A percentile compares a stretch with the other conserved stretches of the same genome.
These are phyloP conservation scores for Claviceps pazoutovae DNA, from an alignment of 2,329 filamentous ascomycete species.

Conservation along the genomic window DNA sequence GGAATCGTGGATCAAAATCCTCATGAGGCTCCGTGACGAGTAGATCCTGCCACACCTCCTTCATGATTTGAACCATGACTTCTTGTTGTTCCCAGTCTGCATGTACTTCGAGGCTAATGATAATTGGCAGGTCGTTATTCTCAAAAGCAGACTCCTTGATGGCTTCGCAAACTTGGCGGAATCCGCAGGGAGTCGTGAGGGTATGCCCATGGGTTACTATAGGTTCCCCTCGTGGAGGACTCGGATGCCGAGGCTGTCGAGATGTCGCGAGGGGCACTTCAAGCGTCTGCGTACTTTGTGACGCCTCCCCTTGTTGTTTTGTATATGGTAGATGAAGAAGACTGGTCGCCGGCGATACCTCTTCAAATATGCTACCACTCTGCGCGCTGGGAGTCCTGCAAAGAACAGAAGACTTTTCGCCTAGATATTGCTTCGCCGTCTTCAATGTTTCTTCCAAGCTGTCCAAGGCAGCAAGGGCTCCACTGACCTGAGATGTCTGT, in stretches of 20 bases:
- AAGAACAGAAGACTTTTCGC: slow-evolving; percentile 17
- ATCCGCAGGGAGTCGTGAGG: slow-evolving; percentile 70
- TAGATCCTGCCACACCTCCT: slow-evolving; percentile 65
- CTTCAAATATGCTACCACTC: slow-evolving; percentile 17
- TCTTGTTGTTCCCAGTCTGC: slow-evolving; percentile 71
- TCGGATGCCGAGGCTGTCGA: slow-evolving; percentile 6
- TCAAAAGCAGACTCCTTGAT: slow-evolving; percentile 69
- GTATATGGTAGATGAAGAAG: slow-evolving; percentile 14
- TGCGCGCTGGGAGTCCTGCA: slow-evolving; percentile 27
- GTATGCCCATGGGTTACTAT: slow-evolving; percentile 75
- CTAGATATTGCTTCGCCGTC: slow-evolving; percentile 14
- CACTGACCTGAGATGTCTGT: slow-evolving; percentile 30
- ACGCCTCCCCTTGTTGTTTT: slow-evolving; percentile 21
- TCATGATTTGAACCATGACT: slow-evolving; percentile 89
- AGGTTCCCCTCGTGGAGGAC: slow-evolving; percentile 45
- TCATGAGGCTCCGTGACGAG: slow-evolving; percentile 49
- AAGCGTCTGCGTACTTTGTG: slow-evolving; percentile 14
- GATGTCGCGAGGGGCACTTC: neutral
- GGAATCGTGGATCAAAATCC: slow-evolving; percentile 35
- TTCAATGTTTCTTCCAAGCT: slow-evolving; percentile 19
- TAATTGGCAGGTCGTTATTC: slow-evolving; percentile 63
- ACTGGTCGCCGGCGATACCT: slow-evolving; percentile 19
- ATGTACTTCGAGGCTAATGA: slow-evolving; percentile 88
- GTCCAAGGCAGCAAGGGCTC: slow-evolving; percentile 26
- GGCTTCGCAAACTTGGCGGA: slow-evolving; percentile 72